A percentile compares a stretch with the other conserved stretches of the same genome.
Conservation (phyloP, 2,329 filamentous ascomycete genomes). For the Arachnomyces sp. region DNA sequence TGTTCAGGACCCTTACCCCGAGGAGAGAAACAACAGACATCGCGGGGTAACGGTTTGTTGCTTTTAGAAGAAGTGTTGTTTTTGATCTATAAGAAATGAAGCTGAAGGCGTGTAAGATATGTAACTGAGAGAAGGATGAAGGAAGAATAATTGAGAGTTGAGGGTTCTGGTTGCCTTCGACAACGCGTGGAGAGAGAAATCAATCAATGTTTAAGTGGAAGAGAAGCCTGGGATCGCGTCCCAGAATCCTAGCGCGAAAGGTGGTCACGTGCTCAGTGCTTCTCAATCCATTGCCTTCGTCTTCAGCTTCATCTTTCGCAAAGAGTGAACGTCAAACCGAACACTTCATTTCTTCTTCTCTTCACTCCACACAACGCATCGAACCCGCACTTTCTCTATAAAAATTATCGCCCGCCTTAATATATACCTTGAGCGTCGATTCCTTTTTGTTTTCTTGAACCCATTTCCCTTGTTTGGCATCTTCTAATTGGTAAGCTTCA, state of each 20-base stretch:
- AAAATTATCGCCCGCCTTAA: not conserved
- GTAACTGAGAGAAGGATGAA: not conserved
- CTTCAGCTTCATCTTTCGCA: too few species aligned
- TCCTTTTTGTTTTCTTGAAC: too few species aligned
- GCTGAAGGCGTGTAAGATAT: not conserved
- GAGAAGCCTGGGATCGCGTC: constrained; percentile 16
- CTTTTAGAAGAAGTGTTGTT: constrained; percentile 16
- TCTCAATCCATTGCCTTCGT: too few species aligned
- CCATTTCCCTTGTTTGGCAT: not conserved
- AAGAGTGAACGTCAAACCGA: too few species aligned
- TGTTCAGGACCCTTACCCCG: constrained; percentile 93
- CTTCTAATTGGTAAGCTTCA: too few species aligned
- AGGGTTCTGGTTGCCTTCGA: too few species aligned
- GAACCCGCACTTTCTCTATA: not conserved
- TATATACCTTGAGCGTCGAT: too few species aligned
- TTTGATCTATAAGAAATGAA: not conserved
- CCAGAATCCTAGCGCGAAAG: constrained; percentile 23
- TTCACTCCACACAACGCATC: too few species aligned
- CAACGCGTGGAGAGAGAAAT: too few species aligned
- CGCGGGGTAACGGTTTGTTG: constrained; percentile 27
- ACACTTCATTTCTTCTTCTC: not conserved
- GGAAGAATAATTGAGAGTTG: not conserved
- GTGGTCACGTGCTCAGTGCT: constrained; percentile 23
- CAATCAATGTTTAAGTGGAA: not conserved
- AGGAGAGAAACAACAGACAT: constrained; percentile 97